A percentile compares a stretch with the other conserved stretches of the same genome.
phyloP scores from a whole-genome alignment of 2,329 filamentous ascomycete species.

The Talaromyces islandicus region DNA sequence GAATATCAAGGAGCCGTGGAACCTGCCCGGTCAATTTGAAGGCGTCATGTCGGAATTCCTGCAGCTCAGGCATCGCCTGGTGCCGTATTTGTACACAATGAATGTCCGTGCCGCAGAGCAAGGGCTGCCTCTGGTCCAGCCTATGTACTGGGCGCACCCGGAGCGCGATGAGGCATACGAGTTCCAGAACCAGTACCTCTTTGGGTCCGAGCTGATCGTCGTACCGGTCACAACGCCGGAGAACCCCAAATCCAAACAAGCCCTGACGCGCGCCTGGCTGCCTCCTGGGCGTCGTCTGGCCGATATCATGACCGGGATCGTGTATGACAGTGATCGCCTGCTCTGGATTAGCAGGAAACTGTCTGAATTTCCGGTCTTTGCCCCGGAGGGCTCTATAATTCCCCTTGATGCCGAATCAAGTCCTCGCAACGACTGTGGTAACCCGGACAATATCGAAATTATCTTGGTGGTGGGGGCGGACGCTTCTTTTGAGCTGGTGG shows the following conservation, averaged over 20 bases:
- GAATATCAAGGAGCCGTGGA: constrained; percentile 59
- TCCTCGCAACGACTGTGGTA: constrained; percentile 15
- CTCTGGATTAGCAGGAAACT: constrained; percentile 49
- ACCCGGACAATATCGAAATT: constrained; percentile 15
- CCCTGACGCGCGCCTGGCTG: constrained; percentile 50
- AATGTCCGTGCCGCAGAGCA: constrained; percentile 43
- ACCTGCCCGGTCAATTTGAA: constrained; percentile 43
- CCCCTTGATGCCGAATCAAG: constrained; percentile 45
- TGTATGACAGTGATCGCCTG: constrained; percentile 53
- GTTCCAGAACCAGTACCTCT: constrained; percentile 54
- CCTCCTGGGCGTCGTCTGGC: constrained; percentile 46
- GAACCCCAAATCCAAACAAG: constrained; percentile 42
- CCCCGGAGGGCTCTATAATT: constrained; percentile 53
- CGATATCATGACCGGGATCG: constrained; percentile 53
- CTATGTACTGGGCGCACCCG: constrained; percentile 58
- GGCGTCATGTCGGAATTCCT: constrained; percentile 46
- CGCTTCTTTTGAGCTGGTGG: constrained; percentile 18
- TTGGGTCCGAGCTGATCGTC: constrained; percentile 53
- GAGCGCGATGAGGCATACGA: constrained; percentile 49
- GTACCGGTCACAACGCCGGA: constrained; percentile 51
- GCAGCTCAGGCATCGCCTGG: constrained; percentile 51
- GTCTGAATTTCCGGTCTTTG: constrained; percentile 48
- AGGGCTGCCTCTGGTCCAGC: constrained; percentile 51
- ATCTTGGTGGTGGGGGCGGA: constrained; percentile 39
- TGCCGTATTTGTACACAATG: constrained; percentile 57